Conservation (phyloP, 1,139 yeast genomes). For the Yamadazyma mexicana region DNA sequence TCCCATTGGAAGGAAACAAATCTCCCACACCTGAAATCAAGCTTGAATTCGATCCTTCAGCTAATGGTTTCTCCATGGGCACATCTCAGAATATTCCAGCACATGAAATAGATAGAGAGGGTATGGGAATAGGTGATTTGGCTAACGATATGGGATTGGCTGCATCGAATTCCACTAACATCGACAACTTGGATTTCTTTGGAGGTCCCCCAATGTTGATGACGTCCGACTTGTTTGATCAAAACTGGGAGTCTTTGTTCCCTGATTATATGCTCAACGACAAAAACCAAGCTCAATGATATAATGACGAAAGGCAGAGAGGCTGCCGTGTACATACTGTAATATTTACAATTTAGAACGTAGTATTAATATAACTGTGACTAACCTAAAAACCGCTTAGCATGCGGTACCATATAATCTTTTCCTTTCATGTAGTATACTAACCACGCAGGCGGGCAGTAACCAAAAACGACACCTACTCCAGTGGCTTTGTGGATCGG, state of each 20-base stretch:
- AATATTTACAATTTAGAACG: background rate
- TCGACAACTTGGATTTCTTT: conserved; percentile 40
- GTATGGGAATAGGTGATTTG: background rate
- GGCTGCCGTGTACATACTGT: conserved; percentile 2
- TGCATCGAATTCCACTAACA: conserved; percentile 5
- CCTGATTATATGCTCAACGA: conserved; percentile 34
- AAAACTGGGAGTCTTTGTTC: conserved; percentile 52
- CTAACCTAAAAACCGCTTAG: conserved; percentile 2
- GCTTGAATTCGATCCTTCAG: background rate
- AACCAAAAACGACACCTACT: conserved; percentile 19
- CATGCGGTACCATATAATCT: conserved; percentile 7
- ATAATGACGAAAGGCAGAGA: background rate
- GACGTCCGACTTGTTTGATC: conserved; percentile 52
- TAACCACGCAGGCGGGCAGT: conserved; percentile 20
- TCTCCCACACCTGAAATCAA: conserved; percentile 8
- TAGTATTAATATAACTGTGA: background rate
- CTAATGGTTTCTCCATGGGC: background rate
- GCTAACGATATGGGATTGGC: background rate
- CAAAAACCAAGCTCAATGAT: conserved; percentile 7
- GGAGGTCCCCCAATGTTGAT: conserved; percentile 56
- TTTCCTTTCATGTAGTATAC: conserved; percentile 19
- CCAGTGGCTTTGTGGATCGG: conserved; percentile 32
- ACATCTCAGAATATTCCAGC: too few relatives aligned
- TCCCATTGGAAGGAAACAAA: conserved; percentile 4
- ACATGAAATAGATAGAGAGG: background rate